Evolutionary conservation across 2,329 filamentous ascomycete species (phyloP).

Genomic region (Diplodia scrobiculata): DNA sequence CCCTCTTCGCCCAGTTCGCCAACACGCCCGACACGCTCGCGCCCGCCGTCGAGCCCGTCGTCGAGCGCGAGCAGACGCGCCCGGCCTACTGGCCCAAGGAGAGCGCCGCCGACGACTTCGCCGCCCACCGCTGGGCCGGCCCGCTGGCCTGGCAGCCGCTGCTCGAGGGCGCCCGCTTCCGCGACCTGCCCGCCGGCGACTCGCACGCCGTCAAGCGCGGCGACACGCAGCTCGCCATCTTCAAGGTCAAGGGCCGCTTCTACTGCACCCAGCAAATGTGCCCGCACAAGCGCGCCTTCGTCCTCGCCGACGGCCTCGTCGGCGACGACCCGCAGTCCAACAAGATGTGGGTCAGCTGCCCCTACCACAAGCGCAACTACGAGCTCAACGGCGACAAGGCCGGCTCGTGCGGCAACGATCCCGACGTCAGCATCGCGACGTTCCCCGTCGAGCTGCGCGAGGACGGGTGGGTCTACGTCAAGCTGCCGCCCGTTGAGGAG

Average conservation of each 20-base stretch:
- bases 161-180: conserved; percentile 69
- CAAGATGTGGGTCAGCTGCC: conserved; percentile 83
- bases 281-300: conserved; percentile 86
- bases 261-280: conserved; percentile 94
- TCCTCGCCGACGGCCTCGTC: conserved; percentile 82
- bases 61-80: conserved; percentile 71
- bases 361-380: conserved; percentile 88
- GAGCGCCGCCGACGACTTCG: conserved; percentile 70
- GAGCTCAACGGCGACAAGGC: conserved; percentile 64
- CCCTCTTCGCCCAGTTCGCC: conserved; percentile 77
- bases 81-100: conserved; percentile 78
- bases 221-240: conserved; percentile 85
- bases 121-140: conserved; percentile 64
- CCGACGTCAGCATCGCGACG: conserved; percentile 74
- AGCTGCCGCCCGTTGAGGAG: conserved; percentile 77
- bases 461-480: conserved; percentile 78
- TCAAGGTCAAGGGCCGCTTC: conserved; percentile 77
- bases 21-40: conserved; percentile 72
- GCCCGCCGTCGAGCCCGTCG: conserved; percentile 68
- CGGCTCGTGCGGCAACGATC: conserved; percentile 75
- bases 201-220: conserved; percentile 79
- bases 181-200: conserved; percentile 68
- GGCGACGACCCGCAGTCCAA: conserved; percentile 64
- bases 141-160: conserved; percentile 76
- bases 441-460: conserved; percentile 74